These are phyloP conservation scores for Cucurbita moschata DNA, from an alignment of 306 rosid genomes.

Conservation along the genomic window DNA sequence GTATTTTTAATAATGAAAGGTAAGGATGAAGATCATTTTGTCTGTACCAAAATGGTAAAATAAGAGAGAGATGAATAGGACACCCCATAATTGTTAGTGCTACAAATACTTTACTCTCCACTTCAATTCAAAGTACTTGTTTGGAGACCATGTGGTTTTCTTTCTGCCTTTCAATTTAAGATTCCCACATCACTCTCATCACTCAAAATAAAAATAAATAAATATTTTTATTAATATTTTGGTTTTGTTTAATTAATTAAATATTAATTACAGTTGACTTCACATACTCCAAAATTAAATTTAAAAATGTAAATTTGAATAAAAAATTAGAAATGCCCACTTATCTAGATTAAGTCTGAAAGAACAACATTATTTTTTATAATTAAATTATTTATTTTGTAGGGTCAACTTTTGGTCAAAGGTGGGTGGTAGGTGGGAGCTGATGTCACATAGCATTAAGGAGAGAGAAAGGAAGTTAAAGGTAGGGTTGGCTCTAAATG, in stretches of 20 bases:
- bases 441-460: constrained; percentile 2
- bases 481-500: not conserved
- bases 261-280: not conserved
- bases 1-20: too few species aligned
- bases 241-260: not conserved
- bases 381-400: not conserved
- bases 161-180: not conserved
- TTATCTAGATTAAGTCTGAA: not conserved
- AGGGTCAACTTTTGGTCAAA: not conserved
- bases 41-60: not conserved
- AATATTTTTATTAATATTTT: not conserved
- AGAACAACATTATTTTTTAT: too few species aligned
- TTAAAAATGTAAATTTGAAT: too few species aligned
- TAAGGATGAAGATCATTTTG: not conserved
- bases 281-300: too few species aligned
- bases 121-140: constrained; percentile 5
- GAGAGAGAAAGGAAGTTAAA: not conserved
- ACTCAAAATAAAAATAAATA: not conserved
- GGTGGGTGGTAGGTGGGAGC: not conserved
- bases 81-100: constrained; percentile 1
- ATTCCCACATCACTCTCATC: not conserved
- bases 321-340: too few species aligned
- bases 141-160: constrained; percentile 4
- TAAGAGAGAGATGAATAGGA: not conserved
- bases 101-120: not conserved